These are phyloP conservation scores for Penicillium sp. DNA, from an alignment of 2,329 filamentous ascomycete species.

Conservation along the genomic window DNA sequence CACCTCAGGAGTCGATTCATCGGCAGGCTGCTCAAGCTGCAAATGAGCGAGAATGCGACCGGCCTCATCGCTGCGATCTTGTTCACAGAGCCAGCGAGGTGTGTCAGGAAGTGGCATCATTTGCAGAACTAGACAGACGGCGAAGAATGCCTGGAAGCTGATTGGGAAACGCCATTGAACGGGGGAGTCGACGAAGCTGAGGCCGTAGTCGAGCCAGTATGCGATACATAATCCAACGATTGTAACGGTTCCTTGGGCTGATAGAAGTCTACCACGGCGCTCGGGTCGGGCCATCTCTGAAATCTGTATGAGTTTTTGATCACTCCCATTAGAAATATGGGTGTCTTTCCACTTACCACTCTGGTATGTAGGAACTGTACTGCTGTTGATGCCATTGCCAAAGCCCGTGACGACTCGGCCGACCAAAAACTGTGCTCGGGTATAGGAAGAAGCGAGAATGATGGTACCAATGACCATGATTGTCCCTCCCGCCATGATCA, in stretches of 20 bases:
- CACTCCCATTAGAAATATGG: not conserved
- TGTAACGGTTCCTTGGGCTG: slow-evolving; percentile 33
- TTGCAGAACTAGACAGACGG: slow-evolving; percentile 36
- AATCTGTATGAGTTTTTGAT: not conserved
- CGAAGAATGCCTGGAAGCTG: slow-evolving; percentile 44
- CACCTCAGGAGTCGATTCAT: slow-evolving; percentile 18
- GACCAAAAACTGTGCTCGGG: slow-evolving; percentile 46
- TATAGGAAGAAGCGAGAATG: slow-evolving; percentile 43
- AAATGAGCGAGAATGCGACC: slow-evolving; percentile 28
- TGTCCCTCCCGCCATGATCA: slow-evolving; percentile 43
- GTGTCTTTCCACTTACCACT: slow-evolving; percentile 9
- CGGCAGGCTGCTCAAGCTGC: slow-evolving; percentile 19
- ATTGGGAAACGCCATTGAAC: slow-evolving; percentile 49
- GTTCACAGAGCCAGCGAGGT: slow-evolving; percentile 37
- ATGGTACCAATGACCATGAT: slow-evolving; percentile 49
- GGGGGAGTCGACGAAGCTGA: slow-evolving; percentile 27
- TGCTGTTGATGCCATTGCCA: slow-evolving; percentile 29
- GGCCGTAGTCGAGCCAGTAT: slow-evolving; percentile 50
- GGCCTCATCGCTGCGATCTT: slow-evolving; percentile 34
- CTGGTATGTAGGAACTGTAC: slow-evolving; percentile 22
- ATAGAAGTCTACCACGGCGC: slow-evolving; percentile 18
- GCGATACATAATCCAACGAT: slow-evolving; percentile 51
- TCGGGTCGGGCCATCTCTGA: slow-evolving; percentile 21
- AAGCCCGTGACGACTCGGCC: slow-evolving; percentile 50
- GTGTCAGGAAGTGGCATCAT: slow-evolving; percentile 42